Base-by-base conservation (phyloP, 176 grass and related monocot species). In the Aegilops sharonensis region DNA sequence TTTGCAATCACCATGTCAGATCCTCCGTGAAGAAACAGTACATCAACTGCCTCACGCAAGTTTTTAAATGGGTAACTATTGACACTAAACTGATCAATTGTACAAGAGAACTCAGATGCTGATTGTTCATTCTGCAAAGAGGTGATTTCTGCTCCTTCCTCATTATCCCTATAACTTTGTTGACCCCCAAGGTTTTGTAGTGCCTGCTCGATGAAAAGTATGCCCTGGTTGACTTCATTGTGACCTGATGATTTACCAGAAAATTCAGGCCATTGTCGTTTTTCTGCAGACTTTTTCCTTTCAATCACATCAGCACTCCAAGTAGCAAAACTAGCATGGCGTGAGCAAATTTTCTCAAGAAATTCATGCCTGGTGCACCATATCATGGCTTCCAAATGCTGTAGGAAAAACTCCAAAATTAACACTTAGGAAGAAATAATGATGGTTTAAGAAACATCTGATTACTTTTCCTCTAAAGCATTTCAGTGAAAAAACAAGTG, bases 351-450 rank as follows among this genome's bases (percentile, higher is more conserved):
- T 6, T 87, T 70, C 69, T 85, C 69, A 64, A 98, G 90, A 87
- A 95, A 98, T 36, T 89, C 67, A 85, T 98, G 93, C 39, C 90
- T 88, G 20, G 78, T 85, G 61, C 96, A 98, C 96, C 96, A 98
- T 79, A 98, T 88, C 83, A 98, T 95, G 64, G 93, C 88, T 47
- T 98, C 93, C 84, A 95, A 92, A 94, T 98, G 96, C 96, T 98
- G 88, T 82, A 86, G 21, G 66, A 91, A 79, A 81, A 85, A 36
- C 21, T 77, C 50, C 36, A 62, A 78, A 69, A 62, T 91, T 71
- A 84, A 35, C 78, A 87, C 17, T 23, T 84, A 68, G 15, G 4
- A 48, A 75, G 75, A 84, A 72, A 85, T 67, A 79, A 67, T 74
- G 20, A 86, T 78, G 8, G 68, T 68, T 36, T 67, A 64, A 79